Evolutionary conservation across 192 early-diverging fungal species (phyloP), one percentile per base, ranked within the genome.

Genomic region (Jimgerdemannia flammicorona): DNA sequence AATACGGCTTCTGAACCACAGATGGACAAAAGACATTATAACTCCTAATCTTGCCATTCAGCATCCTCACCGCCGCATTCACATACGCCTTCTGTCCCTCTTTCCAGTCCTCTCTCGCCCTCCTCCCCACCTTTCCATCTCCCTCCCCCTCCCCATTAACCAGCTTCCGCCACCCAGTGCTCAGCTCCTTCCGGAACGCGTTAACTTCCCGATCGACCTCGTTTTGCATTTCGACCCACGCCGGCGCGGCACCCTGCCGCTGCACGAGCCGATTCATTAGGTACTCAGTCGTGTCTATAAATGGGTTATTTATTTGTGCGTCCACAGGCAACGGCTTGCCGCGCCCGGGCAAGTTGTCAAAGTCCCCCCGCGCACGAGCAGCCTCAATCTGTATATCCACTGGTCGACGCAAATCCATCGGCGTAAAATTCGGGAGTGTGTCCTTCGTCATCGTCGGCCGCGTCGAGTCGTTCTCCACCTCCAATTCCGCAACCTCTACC

Each of bases 1-100:
- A 17, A 77, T 73, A 77, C 39, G 44, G 14, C 39, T 69, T 78
- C 59, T 77, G 44, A 4, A 71, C 77, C 3, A 66, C 10, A 29
- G 40, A 74, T 40, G 79, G 79, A 0, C 72, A 67, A 79, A 80
- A 73, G 0, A 72, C 64, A 70, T 80, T 80, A 73, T 80, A 80
- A 20, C 66, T 78, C 63, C 72, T 40, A n/a, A 80, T 44, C 70
- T 40, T 73, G 44, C 39, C 65, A 49, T 78, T 78, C 41, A 80
- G 14, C 3, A 29, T 67, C 20, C 63, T n/a, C 29, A 74, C 40
- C n/a, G 73, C 59, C 49, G 70, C 64, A 7, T 73, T 17, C 44
- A 74, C 77, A 70, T 70, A 78, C 2, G n/a, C 19, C 17, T 3
- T n/a, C 40, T 80, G 49, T 3, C 8, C 40, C n/a, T 69, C 9